phyloP scores from a whole-genome alignment of 2,329 filamentous ascomycete genomes.

The Aspergillus bombycis region DNA sequence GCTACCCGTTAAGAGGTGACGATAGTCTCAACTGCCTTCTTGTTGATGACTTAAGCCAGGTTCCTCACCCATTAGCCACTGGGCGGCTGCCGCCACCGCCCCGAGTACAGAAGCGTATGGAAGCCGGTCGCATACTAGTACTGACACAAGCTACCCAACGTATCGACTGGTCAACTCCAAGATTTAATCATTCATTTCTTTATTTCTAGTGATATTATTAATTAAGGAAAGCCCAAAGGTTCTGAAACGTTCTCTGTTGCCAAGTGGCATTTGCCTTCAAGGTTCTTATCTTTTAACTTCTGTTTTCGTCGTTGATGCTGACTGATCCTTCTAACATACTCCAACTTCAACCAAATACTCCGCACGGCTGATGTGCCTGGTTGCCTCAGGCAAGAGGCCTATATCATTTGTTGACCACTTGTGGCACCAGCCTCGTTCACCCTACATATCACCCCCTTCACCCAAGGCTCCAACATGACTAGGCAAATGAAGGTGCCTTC shows the following conservation, averaged over 20 bases:
- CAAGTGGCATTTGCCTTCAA: background rate
- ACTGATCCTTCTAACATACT: background rate
- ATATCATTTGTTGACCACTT: background rate
- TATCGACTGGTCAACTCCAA: background rate
- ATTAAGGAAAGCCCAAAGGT: background rate
- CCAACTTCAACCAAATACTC: background rate
- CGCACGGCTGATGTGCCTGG: background rate
- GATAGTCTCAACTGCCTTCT: conserved; percentile 31
- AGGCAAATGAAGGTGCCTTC: conserved; percentile 8
- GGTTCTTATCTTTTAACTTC: background rate
- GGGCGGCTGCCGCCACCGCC: conserved; percentile 30
- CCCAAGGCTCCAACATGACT: conserved; percentile 11
- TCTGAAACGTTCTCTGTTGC: background rate
- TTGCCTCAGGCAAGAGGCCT: conserved; percentile 1
- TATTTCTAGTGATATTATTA: background rate
- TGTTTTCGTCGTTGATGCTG: background rate
- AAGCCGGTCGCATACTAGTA: conserved; percentile 37
- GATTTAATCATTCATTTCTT: background rate
- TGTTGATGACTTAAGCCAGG: conserved; percentile 36
- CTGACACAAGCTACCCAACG: background rate
- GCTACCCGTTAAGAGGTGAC: conserved; percentile 43
- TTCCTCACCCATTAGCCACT: conserved; percentile 13
- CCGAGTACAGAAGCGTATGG: conserved; percentile 42
- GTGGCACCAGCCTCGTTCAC: conserved; percentile 13
- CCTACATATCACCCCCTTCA: conserved; percentile 8